Evolutionary conservation across 495 filamentous ascomycete species (phyloP).

Genomic region (Hypoxylon intermedium): DNA sequence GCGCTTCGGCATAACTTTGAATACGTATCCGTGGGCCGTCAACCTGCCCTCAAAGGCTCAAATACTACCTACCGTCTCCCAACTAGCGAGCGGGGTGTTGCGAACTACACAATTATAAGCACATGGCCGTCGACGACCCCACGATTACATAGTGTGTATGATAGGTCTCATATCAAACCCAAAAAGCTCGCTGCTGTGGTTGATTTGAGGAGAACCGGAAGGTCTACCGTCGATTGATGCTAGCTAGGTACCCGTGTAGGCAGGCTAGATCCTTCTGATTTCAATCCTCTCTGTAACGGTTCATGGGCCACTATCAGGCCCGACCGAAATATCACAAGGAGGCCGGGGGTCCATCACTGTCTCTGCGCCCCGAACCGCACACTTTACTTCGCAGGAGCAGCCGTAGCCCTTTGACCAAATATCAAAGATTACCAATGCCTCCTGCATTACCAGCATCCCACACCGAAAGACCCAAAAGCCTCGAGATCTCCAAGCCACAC

Average conservation of each 20-base stretch:
- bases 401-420: too few relatives aligned
- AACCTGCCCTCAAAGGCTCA: constrained; percentile 12
- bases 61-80: constrained; percentile 18
- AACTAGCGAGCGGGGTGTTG: neutral
- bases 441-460: constrained; percentile 13
- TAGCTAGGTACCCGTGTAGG: too few relatives aligned
- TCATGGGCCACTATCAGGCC: constrained; percentile 8
- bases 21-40: neutral
- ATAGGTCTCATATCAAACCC: too few relatives aligned
- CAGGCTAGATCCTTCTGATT: too few relatives aligned
- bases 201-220: too few relatives aligned
- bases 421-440: too few relatives aligned
- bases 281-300: too few relatives aligned
- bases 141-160: too few relatives aligned
- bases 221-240: too few relatives aligned
- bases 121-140: constrained; percentile 5
- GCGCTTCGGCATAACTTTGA: constrained; percentile 23
- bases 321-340: neutral
- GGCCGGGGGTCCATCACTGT: neutral
- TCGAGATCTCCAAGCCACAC: constrained; percentile 31
- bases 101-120: constrained; percentile 31
- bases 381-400: neutral
- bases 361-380: neutral
- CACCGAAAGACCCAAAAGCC: constrained; percentile 13
- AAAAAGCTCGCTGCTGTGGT: too few relatives aligned